Evolutionary conservation across 2,329 filamentous ascomycete species (phyloP).

Genomic region (Thermothelomyces thermophilus): DNA sequence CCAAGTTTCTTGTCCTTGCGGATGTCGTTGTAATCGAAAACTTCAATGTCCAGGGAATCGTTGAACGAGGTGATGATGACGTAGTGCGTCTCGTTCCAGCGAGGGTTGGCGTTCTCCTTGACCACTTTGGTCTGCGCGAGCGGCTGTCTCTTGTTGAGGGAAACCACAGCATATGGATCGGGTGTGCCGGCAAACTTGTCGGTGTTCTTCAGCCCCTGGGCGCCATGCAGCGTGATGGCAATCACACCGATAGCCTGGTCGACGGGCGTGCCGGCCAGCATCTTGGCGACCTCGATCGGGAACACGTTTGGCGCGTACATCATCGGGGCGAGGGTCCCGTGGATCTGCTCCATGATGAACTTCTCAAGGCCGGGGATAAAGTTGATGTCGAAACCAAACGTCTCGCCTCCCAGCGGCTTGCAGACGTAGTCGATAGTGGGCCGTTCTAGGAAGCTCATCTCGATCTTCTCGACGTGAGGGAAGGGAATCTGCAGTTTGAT

Average conservation of each 20-base stretch:
- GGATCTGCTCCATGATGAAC: slow-evolving; percentile 95
- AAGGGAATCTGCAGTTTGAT: slow-evolving; percentile 95
- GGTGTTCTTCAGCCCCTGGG: slow-evolving; percentile 85
- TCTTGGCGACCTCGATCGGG: slow-evolving; percentile 96
- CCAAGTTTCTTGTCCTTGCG: slow-evolving; percentile 96
- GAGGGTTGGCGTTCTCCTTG: slow-evolving; percentile 75
- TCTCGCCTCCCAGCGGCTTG: slow-evolving; percentile 93
- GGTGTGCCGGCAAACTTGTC: slow-evolving; percentile 89
- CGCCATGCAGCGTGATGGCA: slow-evolving; percentile 84
- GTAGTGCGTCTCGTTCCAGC: slow-evolving; percentile 96
- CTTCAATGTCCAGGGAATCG: slow-evolving; percentile 74
- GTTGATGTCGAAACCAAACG: slow-evolving; percentile 96
- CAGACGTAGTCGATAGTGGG: slow-evolving; percentile 94
- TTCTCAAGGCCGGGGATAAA: slow-evolving; percentile 90
- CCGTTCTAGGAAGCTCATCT: slow-evolving; percentile 87
- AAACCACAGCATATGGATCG: slow-evolving; percentile 82
- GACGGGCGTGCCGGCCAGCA: slow-evolving; percentile 87
- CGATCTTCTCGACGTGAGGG: slow-evolving; percentile 88
- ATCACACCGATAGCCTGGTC: slow-evolving; percentile 94
- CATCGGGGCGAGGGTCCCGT: slow-evolving; percentile 88
- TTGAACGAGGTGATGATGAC: slow-evolving; percentile 88
- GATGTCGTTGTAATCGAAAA: slow-evolving; percentile 92
- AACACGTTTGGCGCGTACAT: slow-evolving; percentile 98
- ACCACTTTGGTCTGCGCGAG: slow-evolving; percentile 86
- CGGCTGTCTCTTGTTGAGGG: slow-evolving; percentile 73